Evolutionary conservation across 129 eudicot species (phyloP).

Genomic region (Ambrosia trifida): DNA sequence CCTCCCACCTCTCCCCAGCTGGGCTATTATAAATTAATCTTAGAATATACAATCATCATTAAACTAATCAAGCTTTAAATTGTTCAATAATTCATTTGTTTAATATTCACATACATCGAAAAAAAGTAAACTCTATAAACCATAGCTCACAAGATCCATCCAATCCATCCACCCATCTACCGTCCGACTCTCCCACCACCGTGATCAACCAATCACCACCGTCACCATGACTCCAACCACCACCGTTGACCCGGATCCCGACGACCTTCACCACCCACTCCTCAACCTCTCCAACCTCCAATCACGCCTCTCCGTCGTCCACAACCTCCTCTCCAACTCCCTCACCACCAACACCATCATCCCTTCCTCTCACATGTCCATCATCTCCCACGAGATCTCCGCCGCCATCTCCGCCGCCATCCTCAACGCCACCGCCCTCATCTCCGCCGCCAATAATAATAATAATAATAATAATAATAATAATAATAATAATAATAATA

Average conservation of each 20-base stretch:
- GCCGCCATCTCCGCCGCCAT: constrained; percentile 68
- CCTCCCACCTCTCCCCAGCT: too few species aligned
- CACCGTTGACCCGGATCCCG: constrained; percentile 17
- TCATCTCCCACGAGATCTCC: constrained; percentile 58
- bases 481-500: too few species aligned
- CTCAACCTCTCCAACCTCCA: constrained; percentile 57
- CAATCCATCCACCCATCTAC: too few species aligned
- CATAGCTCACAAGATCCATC: too few species aligned
- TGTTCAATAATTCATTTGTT: too few species aligned
- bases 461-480: background rate
- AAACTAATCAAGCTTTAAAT: too few species aligned
- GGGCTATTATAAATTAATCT: too few species aligned
- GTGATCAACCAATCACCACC: background rate
- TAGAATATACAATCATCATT: too few species aligned
- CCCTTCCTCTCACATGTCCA: constrained; percentile 39
- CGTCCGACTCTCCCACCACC: background rate
- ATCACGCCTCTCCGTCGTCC: constrained; percentile 60
- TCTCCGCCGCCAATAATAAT: constrained; percentile 28
- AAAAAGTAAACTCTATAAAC: too few species aligned
- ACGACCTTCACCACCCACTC: constrained; percentile 42
- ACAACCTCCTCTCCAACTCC: constrained; percentile 53
- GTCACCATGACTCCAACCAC: constrained; percentile 12
- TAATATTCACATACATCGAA: too few species aligned
- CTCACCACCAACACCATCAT: constrained; percentile 53
- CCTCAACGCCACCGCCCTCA: constrained; percentile 72